phyloP scores from a whole-genome alignment of 2,329 filamentous ascomycete genomes.

The Ophiostoma populinum region DNA sequence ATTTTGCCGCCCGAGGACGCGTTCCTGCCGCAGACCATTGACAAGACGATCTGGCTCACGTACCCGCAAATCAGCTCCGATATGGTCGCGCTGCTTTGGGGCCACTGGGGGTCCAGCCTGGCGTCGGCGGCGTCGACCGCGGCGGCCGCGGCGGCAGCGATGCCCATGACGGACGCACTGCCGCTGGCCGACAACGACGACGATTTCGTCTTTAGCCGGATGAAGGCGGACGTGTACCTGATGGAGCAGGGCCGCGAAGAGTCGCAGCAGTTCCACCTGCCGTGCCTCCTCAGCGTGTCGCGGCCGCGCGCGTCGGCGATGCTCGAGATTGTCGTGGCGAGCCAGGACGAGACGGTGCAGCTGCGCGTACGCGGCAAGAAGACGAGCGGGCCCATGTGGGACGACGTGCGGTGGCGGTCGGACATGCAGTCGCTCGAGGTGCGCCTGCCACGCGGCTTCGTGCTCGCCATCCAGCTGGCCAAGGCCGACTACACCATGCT shows the following conservation, averaged over 20 bases:
- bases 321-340: constrained; percentile 57
- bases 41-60: constrained; percentile 66
- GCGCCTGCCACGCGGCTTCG: constrained; percentile 57
- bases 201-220: constrained; percentile 63
- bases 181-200: constrained; percentile 59
- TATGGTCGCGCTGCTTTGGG: constrained; percentile 51
- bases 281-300: constrained; percentile 60
- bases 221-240: constrained; percentile 57
- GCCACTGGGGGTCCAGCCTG: constrained; percentile 34
- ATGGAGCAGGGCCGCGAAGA: constrained; percentile 55
- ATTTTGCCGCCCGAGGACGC: constrained; percentile 55
- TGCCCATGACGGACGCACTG: constrained; percentile 48
- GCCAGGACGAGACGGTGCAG: constrained; percentile 63
- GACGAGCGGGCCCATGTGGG: constrained; percentile 53
- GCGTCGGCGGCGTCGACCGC: constrained; percentile 28
- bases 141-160: constrained; percentile 21
- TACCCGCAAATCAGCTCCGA: constrained; percentile 61
- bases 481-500: constrained; percentile 65
- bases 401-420: constrained; percentile 64
- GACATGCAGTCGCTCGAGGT: constrained; percentile 49
- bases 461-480: constrained; percentile 51
- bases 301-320: constrained; percentile 52
- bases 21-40: constrained; percentile 58
- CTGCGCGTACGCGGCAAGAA: constrained; percentile 54
- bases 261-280: constrained; percentile 37